Evolutionary conservation across 2,329 filamentous ascomycete genomes (phyloP).

Genomic region (Exophiala bonariae): DNA sequence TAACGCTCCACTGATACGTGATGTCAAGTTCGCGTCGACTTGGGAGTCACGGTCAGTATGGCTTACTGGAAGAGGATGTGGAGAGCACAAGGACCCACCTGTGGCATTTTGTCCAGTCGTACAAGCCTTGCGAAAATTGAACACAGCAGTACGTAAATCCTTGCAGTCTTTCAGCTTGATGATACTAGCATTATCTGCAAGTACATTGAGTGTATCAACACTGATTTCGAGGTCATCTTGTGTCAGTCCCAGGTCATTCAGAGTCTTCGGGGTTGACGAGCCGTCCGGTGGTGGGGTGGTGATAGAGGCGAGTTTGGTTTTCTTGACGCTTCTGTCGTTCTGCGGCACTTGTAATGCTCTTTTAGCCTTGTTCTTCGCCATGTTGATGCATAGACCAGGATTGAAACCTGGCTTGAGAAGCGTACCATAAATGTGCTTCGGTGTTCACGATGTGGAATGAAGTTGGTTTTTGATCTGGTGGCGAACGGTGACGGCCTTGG

Average conservation of each 20-base stretch:
- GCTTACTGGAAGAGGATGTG: not conserved
- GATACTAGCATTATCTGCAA: constrained; percentile 59
- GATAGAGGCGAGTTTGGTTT: not conserved
- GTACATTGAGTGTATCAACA: constrained; percentile 61
- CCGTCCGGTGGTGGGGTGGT: constrained; percentile 2
- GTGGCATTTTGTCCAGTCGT: constrained; percentile 64
- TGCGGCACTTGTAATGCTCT: not conserved
- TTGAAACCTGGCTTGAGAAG: too few species aligned
- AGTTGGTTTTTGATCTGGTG: too few species aligned
- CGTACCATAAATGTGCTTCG: too few species aligned
- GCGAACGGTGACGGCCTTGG: too few species aligned
- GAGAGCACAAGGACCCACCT: constrained; percentile 34
- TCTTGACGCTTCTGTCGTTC: not conserved
- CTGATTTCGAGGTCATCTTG: constrained; percentile 67
- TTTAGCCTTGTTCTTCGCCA: not conserved
- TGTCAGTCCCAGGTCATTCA: constrained; percentile 17
- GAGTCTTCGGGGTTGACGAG: not conserved
- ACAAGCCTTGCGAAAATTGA: constrained; percentile 68
- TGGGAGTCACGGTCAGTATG: constrained; percentile 1
- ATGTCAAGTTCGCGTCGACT: constrained; percentile 64
- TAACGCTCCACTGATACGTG: constrained; percentile 65
- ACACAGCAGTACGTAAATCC: constrained; percentile 65
- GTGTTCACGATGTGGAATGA: too few species aligned
- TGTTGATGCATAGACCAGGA: too few species aligned
- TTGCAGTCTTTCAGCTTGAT: constrained; percentile 71